Evolutionary conservation across 371 early-diverging fungal genomes (phyloP).

Genomic region (Capillidium heterosporum): DNA sequence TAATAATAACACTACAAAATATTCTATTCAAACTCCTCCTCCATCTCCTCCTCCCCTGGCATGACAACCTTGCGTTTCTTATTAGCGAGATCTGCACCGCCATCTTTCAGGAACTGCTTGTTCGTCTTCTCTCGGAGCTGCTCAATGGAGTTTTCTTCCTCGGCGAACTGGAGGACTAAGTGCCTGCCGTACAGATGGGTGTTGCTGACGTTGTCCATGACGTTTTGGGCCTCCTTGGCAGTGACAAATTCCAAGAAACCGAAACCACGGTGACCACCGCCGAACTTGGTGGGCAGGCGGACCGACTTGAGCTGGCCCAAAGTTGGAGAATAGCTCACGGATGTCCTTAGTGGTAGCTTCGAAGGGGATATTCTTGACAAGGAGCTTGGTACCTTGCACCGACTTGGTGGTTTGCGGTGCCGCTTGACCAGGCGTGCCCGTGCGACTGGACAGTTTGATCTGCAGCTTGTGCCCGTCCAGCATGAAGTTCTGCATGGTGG

Average conservation of each 20-base stretch:
- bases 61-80: background rate
- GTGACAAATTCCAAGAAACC: constrained; percentile 94
- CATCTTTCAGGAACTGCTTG: constrained; percentile 20
- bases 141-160: constrained; percentile 51
- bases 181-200: constrained; percentile 98
- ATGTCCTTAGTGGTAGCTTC: constrained; percentile 95
- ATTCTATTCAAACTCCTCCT: background rate
- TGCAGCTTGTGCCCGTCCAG: constrained; percentile 74
- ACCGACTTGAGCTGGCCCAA: constrained; percentile 90
- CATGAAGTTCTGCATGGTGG: constrained; percentile 57
- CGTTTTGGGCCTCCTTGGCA: constrained; percentile 79
- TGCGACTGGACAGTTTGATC: constrained; percentile 66
- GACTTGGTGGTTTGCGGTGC: constrained; percentile 14
- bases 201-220: constrained; percentile 66
- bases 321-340: constrained; percentile 68
- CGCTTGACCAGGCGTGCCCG: constrained; percentile 14
- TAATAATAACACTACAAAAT: no score
- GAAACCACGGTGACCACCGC: constrained; percentile 94
- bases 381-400: constrained; percentile 57
- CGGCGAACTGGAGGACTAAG: constrained; percentile 91
- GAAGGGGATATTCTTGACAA: constrained; percentile 97
- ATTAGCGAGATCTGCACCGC: background rate
- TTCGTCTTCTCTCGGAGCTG: constrained; percentile 45
- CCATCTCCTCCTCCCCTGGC: background rate
- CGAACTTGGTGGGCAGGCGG: constrained; percentile 88